phyloP scores from a whole-genome alignment of 2,329 filamentous ascomycete species.

The Aspergillus clavatus region DNA sequence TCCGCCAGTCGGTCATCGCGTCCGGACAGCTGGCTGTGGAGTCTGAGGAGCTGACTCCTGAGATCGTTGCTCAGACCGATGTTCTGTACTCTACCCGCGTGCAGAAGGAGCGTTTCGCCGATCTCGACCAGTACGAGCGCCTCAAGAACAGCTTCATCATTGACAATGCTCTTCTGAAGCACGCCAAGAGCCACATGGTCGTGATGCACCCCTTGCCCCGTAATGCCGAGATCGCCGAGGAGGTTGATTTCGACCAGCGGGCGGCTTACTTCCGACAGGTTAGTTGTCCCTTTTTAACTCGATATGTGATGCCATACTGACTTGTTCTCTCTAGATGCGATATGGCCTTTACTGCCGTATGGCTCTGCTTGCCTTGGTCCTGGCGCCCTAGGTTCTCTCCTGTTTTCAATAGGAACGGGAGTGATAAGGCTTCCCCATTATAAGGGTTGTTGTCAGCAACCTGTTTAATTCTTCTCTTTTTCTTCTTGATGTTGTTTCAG shows the following conservation, averaged over 20 bases:
- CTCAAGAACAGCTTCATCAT: slow-evolving; percentile 87
- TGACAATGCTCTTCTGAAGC: slow-evolving; percentile 82
- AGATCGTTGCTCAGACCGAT: slow-evolving; percentile 80
- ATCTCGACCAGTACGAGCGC: slow-evolving; percentile 71
- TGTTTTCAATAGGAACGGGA: slow-evolving; percentile 12
- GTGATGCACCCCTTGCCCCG: slow-evolving; percentile 93
- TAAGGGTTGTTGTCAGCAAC: no score
- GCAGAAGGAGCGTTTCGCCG: slow-evolving; percentile 93
- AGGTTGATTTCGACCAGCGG: slow-evolving; percentile 95
- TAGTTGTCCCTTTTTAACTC: slow-evolving; percentile 41
- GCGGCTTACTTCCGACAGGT: slow-evolving; percentile 99
- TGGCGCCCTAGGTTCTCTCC: slow-evolving; percentile 51
- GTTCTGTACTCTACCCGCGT: slow-evolving; percentile 96
- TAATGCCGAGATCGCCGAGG: slow-evolving; percentile 88
- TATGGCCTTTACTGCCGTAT: slow-evolving; percentile 98
- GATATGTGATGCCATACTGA: slow-evolving; percentile 37
- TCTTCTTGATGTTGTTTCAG: slow-evolving; percentile 15
- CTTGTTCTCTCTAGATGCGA: slow-evolving; percentile 64
- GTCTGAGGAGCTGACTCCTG: slow-evolving; percentile 72
- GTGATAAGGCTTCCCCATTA: slow-evolving; percentile 7
- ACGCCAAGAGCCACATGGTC: slow-evolving; percentile 88
- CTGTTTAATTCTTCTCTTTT: slow-evolving; percentile 20
- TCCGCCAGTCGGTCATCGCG: slow-evolving; percentile 65
- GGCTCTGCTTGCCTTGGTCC: slow-evolving; percentile 90
- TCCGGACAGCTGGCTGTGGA: slow-evolving; percentile 75